phyloP scores from a whole-genome alignment of 2,329 filamentous ascomycete genomes.

The Colletotrichum navitas region DNA sequence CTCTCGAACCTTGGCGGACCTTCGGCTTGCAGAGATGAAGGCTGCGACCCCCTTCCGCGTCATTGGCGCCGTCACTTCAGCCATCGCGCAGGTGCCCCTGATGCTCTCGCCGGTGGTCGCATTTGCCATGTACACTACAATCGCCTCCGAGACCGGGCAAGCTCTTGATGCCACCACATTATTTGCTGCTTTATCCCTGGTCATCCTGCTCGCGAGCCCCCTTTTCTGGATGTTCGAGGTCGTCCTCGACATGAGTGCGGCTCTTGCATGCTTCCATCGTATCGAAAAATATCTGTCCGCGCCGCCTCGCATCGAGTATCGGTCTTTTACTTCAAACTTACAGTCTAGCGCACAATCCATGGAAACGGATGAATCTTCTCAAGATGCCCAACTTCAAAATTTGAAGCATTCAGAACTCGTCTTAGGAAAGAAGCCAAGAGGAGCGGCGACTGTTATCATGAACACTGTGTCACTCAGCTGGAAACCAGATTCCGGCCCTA shows the following conservation, averaged over 20 bases:
- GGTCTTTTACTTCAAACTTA: slow-evolving; percentile 15
- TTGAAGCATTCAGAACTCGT: background rate
- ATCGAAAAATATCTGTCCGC: slow-evolving; percentile 47
- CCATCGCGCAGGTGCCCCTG: slow-evolving; percentile 49
- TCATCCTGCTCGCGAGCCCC: slow-evolving; percentile 45
- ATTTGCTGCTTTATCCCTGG: slow-evolving; percentile 44
- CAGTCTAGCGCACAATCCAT: background rate
- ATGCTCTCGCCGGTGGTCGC: slow-evolving; percentile 42
- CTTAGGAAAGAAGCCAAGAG: background rate
- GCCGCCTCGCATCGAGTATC: slow-evolving; percentile 47
- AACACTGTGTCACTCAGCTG: slow-evolving; percentile 52
- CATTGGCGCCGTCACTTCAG: slow-evolving; percentile 51
- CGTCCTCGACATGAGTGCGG: slow-evolving; percentile 40
- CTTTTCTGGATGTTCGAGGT: slow-evolving; percentile 55
- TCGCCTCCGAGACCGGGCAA: slow-evolving; percentile 23
- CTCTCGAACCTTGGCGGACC: slow-evolving; percentile 44
- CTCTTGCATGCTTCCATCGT: slow-evolving; percentile 46
- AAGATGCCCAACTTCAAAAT: background rate
- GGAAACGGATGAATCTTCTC: background rate
- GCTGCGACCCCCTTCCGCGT: slow-evolving; percentile 48
- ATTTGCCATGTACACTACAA: slow-evolving; percentile 32
- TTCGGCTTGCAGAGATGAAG: slow-evolving; percentile 45
- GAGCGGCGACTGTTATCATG: slow-evolving; percentile 38
- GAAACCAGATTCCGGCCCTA: slow-evolving; percentile 46
- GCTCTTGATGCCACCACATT: slow-evolving; percentile 36